Conservation (phyloP, 345 rosid species). For the Pistacia vera region DNA sequence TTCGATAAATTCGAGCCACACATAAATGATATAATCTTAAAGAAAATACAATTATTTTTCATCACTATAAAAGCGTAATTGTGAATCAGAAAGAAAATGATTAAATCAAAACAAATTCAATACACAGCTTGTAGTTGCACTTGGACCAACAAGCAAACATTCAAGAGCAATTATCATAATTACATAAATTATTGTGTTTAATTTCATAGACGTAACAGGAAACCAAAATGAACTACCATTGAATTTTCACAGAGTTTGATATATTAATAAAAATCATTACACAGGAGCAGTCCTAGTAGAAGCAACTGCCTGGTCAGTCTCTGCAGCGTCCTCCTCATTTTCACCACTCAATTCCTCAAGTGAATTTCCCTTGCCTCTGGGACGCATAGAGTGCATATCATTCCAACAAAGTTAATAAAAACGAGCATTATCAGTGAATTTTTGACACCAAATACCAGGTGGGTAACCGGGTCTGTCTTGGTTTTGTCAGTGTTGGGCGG, state of each 20-base stretch:
- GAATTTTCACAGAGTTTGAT: background rate
- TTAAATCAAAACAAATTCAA: background rate
- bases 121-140: background rate
- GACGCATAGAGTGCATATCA: constrained; percentile 27
- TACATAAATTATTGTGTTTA: background rate
- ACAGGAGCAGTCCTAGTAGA: constrained; percentile 13
- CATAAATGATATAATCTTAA: background rate
- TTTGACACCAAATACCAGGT: constrained; percentile 35
- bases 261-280: background rate
- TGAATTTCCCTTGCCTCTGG: constrained; percentile 38
- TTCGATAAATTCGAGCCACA: background rate
- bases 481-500: constrained; percentile 30
- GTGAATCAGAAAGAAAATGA: background rate
- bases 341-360: constrained; percentile 37
- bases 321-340: constrained; percentile 29
- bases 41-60: background rate
- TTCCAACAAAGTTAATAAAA: constrained; percentile 22
- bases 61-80: background rate
- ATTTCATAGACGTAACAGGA: constrained; percentile 2
- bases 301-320: background rate
- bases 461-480: constrained; percentile 32
- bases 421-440: constrained; percentile 36
- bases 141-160: background rate
- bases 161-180: background rate
- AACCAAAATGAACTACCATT: constrained; percentile 1